Conservation (phyloP, 352 stramenopile genomes). For the Phytophthora pini region DNA sequence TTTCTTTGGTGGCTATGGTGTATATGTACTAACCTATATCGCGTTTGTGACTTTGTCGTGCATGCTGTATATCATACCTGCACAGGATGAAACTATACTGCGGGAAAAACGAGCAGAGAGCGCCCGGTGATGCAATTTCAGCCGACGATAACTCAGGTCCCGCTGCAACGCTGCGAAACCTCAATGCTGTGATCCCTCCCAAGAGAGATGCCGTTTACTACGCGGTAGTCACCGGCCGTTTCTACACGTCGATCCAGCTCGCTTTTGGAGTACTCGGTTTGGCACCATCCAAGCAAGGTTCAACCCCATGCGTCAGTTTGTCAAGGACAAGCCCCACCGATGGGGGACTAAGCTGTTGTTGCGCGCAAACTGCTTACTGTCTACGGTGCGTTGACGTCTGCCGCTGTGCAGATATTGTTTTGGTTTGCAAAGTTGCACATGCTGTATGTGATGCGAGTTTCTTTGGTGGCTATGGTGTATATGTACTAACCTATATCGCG, state of each 20-base stretch:
- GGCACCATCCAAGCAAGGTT: neutral
- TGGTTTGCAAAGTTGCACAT: too few species aligned
- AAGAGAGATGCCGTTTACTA: neutral
- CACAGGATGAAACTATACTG: neutral
- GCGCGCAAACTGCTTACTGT: neutral
- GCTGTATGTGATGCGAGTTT: too few species aligned
- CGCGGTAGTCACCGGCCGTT: neutral
- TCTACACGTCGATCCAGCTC: neutral
- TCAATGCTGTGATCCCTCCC: neutral
- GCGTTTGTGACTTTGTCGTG: neutral
- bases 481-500: too few species aligned
- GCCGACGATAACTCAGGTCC: neutral
- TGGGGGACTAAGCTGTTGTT: neutral
- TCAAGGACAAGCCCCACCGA: neutral
- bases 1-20: too few species aligned
- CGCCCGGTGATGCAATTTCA: too few species aligned
- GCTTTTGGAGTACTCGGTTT: neutral
- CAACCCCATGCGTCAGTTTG: neutral
- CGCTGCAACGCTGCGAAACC: neutral
- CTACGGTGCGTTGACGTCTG: neutral
- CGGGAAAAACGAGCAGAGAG: neutral
- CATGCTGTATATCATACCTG: neutral
- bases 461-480: too few species aligned
- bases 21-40: too few species aligned
- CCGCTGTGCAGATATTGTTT: neutral